These are phyloP conservation scores for Cryptococcus maquisensis DNA, from an alignment of 1,284 basidiomycete species.

Conservation along the genomic window DNA sequence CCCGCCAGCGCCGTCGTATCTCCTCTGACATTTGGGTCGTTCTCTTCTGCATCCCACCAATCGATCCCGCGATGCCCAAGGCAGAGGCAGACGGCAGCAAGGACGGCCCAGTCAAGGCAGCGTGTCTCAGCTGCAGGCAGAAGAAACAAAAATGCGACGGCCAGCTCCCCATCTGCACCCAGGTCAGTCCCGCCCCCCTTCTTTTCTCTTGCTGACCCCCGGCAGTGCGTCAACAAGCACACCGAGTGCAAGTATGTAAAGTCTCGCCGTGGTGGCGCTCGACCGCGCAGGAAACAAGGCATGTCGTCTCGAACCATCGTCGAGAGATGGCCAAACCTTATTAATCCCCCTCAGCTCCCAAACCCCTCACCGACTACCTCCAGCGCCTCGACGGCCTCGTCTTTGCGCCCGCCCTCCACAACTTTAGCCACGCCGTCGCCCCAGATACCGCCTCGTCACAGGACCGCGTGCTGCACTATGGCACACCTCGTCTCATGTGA, in stretches of 20 bases:
- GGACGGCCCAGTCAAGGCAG: constrained; percentile 43
- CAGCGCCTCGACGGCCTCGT: constrained; percentile 42
- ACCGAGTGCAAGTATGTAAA: constrained; percentile 49
- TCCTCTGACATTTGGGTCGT: constrained; percentile 21
- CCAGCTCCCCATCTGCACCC: constrained; percentile 42
- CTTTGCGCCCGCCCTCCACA: constrained; percentile 16
- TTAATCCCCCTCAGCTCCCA: constrained; percentile 24
- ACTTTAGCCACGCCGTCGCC: constrained; percentile 13
- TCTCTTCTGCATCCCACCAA: background rate
- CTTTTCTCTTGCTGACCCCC: background rate
- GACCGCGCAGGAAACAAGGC: constrained; percentile 38
- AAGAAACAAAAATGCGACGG: constrained; percentile 50
- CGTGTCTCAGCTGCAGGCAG: constrained; percentile 46
- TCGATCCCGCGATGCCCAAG: background rate
- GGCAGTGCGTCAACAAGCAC: constrained; percentile 36
- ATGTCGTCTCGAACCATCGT: background rate
- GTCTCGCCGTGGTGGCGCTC: constrained; percentile 46
- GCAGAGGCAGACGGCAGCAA: constrained; percentile 9
- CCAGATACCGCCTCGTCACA: constrained; percentile 14
- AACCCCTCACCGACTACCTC: constrained; percentile 40
- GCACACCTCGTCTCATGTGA: constrained; percentile 34
- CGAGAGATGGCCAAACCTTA: background rate
- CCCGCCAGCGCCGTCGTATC: constrained; percentile 46
- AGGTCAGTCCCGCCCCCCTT: constrained; percentile 29
- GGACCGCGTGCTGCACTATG: constrained; percentile 36